Evolutionary conservation across 2,329 filamentous ascomycete species (phyloP), one percentile per base, ranked within the genome.

Genomic region (Bertia moriformis): DNA sequence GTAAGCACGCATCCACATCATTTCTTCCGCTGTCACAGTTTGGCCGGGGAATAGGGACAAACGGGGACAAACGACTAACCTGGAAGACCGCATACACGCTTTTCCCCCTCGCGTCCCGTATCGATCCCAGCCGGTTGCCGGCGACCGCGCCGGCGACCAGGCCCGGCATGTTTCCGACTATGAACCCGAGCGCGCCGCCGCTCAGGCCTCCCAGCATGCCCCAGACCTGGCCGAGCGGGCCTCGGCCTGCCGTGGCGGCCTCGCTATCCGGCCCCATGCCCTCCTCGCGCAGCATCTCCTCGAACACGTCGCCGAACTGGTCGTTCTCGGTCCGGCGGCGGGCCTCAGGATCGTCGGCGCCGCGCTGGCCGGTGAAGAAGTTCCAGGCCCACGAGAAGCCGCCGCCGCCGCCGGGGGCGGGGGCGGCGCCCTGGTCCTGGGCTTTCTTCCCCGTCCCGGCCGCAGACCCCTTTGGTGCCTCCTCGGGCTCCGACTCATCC

Each of bases 81-180:
- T 73, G 77, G 56, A 89, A 96, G 14, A 95, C 91, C 19, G 78
- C 69, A 59, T 93, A 96, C 4, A 98, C 91, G 53, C 85, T 93
- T 77, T 95, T 96, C 17, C 88, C 88, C 60, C 78, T 87, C 20
- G 83, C 77, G 61, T 98, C 91, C 41, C 91, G 69, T 15, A 98
- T 74, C 4, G 85, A 84, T 1, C 91, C 91, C n/a, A 96, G 61
- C 39, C 88, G 65, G 60, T 95, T 96, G 10, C 91, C 91, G 0
- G 88, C 89, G 2, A 95, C 88, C 2, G 85, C 86, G 2, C 91
- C 91, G 0, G 89, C 89, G 27, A 96, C 59, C 51, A 89, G 71
- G 0, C 91, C 91, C 0, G 89, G 84, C 38, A 95, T 75, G 55
- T 96, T 96, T 19, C 81, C 91, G 18, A 96, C 72, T 48, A 98